phyloP scores from a whole-genome alignment of 805 yeast genomes.

The Isabelozyma gotoi region DNA sequence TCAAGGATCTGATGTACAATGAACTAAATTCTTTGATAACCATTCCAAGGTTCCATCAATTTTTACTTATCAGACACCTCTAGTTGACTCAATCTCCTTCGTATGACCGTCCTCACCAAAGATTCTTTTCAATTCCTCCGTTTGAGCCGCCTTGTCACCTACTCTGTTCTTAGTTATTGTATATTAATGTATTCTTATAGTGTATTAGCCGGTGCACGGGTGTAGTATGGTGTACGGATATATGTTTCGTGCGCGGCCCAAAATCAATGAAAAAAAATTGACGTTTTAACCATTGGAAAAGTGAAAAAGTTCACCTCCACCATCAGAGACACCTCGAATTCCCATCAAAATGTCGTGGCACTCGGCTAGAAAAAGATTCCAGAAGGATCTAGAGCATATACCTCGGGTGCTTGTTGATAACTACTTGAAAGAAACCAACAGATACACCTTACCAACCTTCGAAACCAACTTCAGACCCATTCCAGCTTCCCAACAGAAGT shows the following conservation, averaged over 20 bases:
- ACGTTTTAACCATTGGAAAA: neutral
- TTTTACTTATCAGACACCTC: no score
- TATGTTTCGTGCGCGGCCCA: neutral
- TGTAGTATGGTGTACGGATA: neutral
- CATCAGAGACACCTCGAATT: neutral
- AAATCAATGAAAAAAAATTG: neutral
- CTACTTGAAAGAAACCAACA: conserved; percentile 16
- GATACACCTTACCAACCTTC: conserved; percentile 36
- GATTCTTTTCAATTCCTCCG: no score
- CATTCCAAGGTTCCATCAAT: no score
- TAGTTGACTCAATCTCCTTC: no score
- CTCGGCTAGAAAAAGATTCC: conserved; percentile 33
- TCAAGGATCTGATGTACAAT: no score
- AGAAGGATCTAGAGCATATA: conserved; percentile 32
- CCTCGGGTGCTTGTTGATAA: conserved; percentile 31
- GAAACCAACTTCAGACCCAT: conserved; percentile 18
- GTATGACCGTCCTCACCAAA: no score
- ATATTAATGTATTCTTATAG: neutral
- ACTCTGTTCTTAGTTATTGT: no score
- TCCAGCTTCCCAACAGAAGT: conserved; percentile 33
- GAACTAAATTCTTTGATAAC: no score
- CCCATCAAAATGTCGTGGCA: conserved; percentile 29
- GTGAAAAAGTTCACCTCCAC: neutral
- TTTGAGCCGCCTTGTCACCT: no score
- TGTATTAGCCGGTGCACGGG: no score